Base-by-base conservation (phyloP, 2,329 filamentous ascomycete genomes). In the Sclerotinia nivalis region DNA sequence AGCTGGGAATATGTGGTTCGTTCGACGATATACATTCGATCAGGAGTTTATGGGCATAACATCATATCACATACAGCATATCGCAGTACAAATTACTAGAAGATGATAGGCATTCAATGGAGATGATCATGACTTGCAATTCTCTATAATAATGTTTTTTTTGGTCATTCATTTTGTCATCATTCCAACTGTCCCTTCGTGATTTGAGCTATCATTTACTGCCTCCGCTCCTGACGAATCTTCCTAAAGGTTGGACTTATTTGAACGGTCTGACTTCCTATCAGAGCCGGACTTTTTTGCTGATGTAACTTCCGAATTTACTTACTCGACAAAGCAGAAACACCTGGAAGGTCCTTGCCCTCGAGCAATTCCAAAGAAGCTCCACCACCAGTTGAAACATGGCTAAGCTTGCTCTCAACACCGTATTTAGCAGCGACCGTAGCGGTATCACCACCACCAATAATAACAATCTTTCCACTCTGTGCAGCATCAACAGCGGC, bases 401-500 rank as follows among this genome's bases (percentile, higher is more conserved):
- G 96, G 85, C 93, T 97, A 79, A 98, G 88, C 89, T 98, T 96
- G 83, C 93, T 89, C 87, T 99, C 96, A 73, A 93, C 95, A 69
- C 90, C 90, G 82, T 97, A 99, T 87, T 99, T 97, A 81, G 94
- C 95, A 68, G 96, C 96, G 61, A 98, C 96, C 71, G 96, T 99
- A 65, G 96, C 96, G 66, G 96, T 99, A 83, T 99, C 96, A 83
- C 96, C 96, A 82, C 96, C 96, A 73, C 96, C 96, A 74, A 99
- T 97, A 84, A 99, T 98, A 81, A 98, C 96, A 78, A 96, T 97
- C 86, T 96, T 94, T 81, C 93, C 94, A 72, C 84, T 87, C 82
- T 92, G 85, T 71, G 91, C 91, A 72, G 91, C 96, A 34, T 86
- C 86, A 68, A 98, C 93, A 68, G 91, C 94, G 70, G 93, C 93